Evolutionary conservation across 1,284 basidiomycete species (phyloP), one percentile per base, ranked within the genome.

Genomic region (Porodaedalea pini): DNA sequence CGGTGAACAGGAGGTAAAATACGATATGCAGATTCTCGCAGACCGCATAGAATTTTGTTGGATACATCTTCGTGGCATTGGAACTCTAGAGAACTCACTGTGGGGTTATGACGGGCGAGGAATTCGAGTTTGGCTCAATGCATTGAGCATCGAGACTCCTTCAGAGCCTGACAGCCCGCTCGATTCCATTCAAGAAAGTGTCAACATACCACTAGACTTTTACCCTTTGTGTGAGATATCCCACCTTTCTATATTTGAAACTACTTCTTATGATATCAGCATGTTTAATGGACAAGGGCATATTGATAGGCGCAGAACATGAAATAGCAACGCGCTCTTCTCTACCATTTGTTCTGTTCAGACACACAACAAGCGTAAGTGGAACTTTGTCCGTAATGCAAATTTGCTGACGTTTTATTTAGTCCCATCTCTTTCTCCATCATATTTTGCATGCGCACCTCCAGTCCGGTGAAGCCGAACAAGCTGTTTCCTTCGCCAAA

Each of bases 1-100:
- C 13, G 57, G 52, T 2, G 36, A 51, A 32, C 88, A 92, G 66
- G 94, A 98, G 73, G 92, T 98, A 61, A 92, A 91, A 62, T 99
- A 99, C 70, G 96, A 99, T 71, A 88, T 98, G 82, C 96, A 98
- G 67, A 90, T 99, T 43, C 87, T 99, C 27, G 93, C 95, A 0
- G 93, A 98, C 65, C 84, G 88, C 27, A 93, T 99, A 61, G 96
- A 99, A 68, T 94, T 95, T 68, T 99, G 95, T 72, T 99, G 96
- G 96, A 98, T 96, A 43, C 95, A 98, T 74, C 75, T 98, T 52
- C 85, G 90, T 45, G 95, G 94, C 0, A 93, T 98, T 34, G 91
- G 89, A 2, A 86, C 92, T 1, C 76, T 99, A 29, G 95, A 98
- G 68, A 98, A 99, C 72, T 97, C 94, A 6, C 76, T 99, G 11